These are phyloP conservation scores for Sisymbrium altissimum DNA, from an alignment of 345 rosid species.

Conservation along the genomic window DNA sequence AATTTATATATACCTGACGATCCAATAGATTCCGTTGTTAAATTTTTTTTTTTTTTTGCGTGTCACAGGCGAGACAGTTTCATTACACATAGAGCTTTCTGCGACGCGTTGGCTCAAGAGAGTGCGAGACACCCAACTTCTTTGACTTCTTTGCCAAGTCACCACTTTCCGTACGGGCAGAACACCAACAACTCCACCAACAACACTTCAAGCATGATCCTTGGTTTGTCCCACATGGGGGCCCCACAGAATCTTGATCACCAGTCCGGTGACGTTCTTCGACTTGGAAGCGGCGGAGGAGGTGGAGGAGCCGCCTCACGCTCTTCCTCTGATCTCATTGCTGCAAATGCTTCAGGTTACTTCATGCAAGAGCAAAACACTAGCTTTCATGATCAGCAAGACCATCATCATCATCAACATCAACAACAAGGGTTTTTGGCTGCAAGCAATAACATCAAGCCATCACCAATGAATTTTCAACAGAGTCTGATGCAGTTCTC, in stretches of 20 bases:
- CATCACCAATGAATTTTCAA: slow-evolving; percentile 32
- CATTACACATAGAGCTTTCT: slow-evolving; percentile 77
- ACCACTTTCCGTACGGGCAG: slow-evolving; percentile 54
- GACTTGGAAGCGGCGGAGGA: slow-evolving; percentile 47
- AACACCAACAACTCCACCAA: slow-evolving; percentile 39
- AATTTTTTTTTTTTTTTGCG: background rate
- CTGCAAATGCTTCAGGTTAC: slow-evolving; percentile 45
- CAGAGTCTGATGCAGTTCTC: slow-evolving; percentile 58
- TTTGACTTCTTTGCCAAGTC: slow-evolving; percentile 50
- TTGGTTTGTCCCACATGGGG: slow-evolving; percentile 60
- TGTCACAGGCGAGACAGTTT: slow-evolving; percentile 73
- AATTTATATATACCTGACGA: slow-evolving; percentile 15
- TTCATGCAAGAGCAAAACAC: slow-evolving; percentile 57
- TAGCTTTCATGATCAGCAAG: slow-evolving; percentile 44
- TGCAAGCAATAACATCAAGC: slow-evolving; percentile 26
- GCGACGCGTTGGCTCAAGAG: slow-evolving; percentile 82
- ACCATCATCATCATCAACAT: slow-evolving; percentile 35
- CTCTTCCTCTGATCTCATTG: slow-evolving; percentile 49
- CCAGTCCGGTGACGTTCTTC: slow-evolving; percentile 45
- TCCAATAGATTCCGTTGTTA: slow-evolving; percentile 32
- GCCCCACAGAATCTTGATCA: slow-evolving; percentile 38
- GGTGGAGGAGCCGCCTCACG: slow-evolving; percentile 37
- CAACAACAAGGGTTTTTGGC: slow-evolving; percentile 40
- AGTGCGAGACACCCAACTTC: slow-evolving; percentile 67
- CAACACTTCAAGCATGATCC: slow-evolving; percentile 44